Base-by-base conservation (phyloP, 208 protist species). In the Strigomonas culicis region DNA sequence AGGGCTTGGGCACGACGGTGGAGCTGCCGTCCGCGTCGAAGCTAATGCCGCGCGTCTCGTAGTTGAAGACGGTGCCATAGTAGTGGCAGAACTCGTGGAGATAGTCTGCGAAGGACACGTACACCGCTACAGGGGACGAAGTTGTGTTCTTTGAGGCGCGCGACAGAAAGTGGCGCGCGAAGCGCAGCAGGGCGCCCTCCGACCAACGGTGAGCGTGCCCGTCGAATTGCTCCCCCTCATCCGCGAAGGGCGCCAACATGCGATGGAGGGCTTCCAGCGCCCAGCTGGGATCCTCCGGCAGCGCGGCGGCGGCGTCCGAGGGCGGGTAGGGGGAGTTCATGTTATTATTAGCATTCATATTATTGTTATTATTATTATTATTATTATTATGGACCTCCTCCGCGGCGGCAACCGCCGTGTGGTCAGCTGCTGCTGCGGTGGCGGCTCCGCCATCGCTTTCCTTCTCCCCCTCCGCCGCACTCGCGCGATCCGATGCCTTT, bases 41-140 rank as follows among this genome's bases (percentile, higher is more conserved):
- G 47, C 66, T 70, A 31, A 95, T 82, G 50, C 88, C 88, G 27
- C 72, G 47, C 21, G 71, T 68, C 21, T 95, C 88, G 72, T 91
- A 95, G 71, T 95, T 77, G 75, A 95, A 95, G 28, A 66, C 66
- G 67, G 72, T 82, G 25, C 83, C 85, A 66, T 91, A 95, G 75
- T 92, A 95, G 65, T 79, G 75, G 67, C 88, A 95, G 57, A 95
- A 91, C 62, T 95, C 85, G 24, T 78, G 64, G 53, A 95, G 85
- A 6, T 91, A 39, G 32, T 88, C 70, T 4, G 80, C 75, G 17
- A 92, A 47, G 11, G 61, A 59, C 4, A 77, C 72, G 25, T 82
- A 75, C 46, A 59, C 71, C 2, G 62, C 63, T 27, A 79, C 68
- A 19, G 56, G 47, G 0, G 46, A 43, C 19, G 43, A 15, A 6